Evolutionary conservation across 129 eudicot species (phyloP).

Genomic region (Flaveria sonorensis): DNA sequence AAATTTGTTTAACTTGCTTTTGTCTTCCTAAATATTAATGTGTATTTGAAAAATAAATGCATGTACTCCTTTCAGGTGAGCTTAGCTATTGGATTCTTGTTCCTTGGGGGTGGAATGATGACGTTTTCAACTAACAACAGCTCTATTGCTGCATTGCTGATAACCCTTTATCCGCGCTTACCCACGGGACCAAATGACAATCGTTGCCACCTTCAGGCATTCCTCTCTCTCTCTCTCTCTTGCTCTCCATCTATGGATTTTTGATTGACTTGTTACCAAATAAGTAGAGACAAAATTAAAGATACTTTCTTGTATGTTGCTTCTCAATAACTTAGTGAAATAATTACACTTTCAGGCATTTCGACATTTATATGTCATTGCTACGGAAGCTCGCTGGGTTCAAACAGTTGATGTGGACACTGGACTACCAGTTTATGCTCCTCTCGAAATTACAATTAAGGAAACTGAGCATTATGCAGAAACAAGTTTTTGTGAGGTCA

Average conservation of each 20-base stretch:
- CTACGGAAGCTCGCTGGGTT: slow-evolving; percentile 97
- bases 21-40: neutral
- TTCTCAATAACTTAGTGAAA: slow-evolving; percentile 17
- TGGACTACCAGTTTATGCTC: slow-evolving; percentile 90
- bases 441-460: slow-evolving; percentile 81
- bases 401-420: slow-evolving; percentile 98
- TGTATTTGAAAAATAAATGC: neutral
- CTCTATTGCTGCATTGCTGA: slow-evolving; percentile 78
- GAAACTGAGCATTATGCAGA: slow-evolving; percentile 86
- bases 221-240: slow-evolving; percentile 19
- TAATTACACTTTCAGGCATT: slow-evolving; percentile 57
- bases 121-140: slow-evolving; percentile 83
- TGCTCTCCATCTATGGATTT: neutral
- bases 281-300: neutral
- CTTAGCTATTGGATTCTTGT: slow-evolving; percentile 91
- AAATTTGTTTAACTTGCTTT: slow-evolving; percentile 2
- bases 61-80: slow-evolving; percentile 62
- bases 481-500: slow-evolving; percentile 92
- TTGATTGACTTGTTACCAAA: neutral
- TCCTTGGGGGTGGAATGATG: slow-evolving; percentile 97
- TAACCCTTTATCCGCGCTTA: slow-evolving; percentile 90
- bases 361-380: slow-evolving; percentile 95
- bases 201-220: slow-evolving; percentile 97
- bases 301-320: neutral
- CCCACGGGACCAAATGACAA: slow-evolving; percentile 99